Evolutionary conservation across 129 eudicot species (phyloP), one percentile per base, ranked within the genome.

Genomic region (Artemisia tridentata): DNA sequence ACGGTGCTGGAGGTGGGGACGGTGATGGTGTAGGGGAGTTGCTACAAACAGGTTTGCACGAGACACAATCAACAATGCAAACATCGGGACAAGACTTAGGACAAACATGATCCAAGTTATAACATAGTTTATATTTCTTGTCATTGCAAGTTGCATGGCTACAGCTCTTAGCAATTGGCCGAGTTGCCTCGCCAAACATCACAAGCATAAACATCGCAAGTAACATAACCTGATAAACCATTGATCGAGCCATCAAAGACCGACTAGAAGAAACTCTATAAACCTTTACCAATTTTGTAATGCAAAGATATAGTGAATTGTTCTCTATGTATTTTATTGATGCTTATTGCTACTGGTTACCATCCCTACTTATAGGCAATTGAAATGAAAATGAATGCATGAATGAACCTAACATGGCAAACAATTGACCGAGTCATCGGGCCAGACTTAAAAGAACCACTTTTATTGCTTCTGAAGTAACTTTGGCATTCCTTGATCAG

Each of bases 11-110:
- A 6, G 60, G 25, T 54, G 60, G 60, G 2, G 60, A 21, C 14
- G 95, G 67, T 31, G 84, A 65, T 64, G 83, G 65, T 6, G 72
- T 4, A 47, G 68, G 7, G 0, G 76, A 11, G 34, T 64, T 82
- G 3, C 4, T 65, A 29, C 95, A 88, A 45, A 84, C 51, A n/a
- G 93, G 96, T 70, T 83, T 80, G 78, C 95, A 86, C 2, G 96
- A 86, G 54, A 47, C 73, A 71, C 92, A 89, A 52, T 89, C 78
- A 9, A 86, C 92, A 2, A 68, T 56, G 67, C 96, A 89, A 1
- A 76, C 54, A 51, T 86, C 63, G 25, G 91, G 89, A 65, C 92
- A 89, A 72, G 78, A 86, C 78, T 88, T 86, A 11, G 96, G 96
- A 48, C 91, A 88, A 14, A 77, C 87, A 81, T 88, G 89, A 63